phyloP scores from a whole-genome alignment of 2,329 filamentous ascomycete species.

The Phaeosphaeriaceae sp. region DNA sequence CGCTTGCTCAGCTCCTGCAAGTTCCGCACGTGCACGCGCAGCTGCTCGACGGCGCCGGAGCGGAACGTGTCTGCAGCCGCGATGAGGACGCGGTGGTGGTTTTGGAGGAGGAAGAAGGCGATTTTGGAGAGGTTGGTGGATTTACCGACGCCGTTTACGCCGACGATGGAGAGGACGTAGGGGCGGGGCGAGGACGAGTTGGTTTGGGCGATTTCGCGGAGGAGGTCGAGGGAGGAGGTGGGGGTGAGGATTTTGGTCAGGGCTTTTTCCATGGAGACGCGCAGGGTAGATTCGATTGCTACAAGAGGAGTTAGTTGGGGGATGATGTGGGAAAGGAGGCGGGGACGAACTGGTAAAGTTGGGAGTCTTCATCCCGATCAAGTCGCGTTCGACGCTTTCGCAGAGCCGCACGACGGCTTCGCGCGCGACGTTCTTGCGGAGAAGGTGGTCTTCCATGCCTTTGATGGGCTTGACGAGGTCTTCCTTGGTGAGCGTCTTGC shows the following conservation, averaged over 20 bases:
- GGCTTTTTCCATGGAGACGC: constrained; percentile 87
- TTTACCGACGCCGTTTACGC: constrained; percentile 98
- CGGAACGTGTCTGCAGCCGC: constrained; percentile 97
- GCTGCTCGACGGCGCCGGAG: constrained; percentile 94
- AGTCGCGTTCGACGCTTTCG: constrained; percentile 86
- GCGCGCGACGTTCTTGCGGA: constrained; percentile 94
- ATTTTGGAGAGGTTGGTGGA: constrained; percentile 98
- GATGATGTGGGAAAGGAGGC: neutral
- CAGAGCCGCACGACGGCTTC: constrained; percentile 92
- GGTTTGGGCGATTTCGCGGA: constrained; percentile 83
- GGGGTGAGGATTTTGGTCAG: constrained; percentile 95
- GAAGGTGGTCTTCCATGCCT: constrained; percentile 92
- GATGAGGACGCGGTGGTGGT: constrained; percentile 93
- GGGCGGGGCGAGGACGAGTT: constrained; percentile 74
- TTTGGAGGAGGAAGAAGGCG: constrained; percentile 96
- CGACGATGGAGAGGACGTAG: constrained; percentile 97
- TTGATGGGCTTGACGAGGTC: constrained; percentile 93
- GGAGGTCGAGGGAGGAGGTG: constrained; percentile 89
- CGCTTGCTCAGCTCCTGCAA: constrained; percentile 85
- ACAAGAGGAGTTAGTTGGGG: constrained; percentile 9
- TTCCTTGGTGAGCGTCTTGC: constrained; percentile 86
- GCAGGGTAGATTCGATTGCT: constrained; percentile 81
- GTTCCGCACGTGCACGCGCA: constrained; percentile 93
- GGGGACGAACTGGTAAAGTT: constrained; percentile 75
- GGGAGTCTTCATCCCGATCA: constrained; percentile 88